Evolutionary conservation across 768 basidiomycete species (phyloP).

Genomic region (Trametes punicea): DNA sequence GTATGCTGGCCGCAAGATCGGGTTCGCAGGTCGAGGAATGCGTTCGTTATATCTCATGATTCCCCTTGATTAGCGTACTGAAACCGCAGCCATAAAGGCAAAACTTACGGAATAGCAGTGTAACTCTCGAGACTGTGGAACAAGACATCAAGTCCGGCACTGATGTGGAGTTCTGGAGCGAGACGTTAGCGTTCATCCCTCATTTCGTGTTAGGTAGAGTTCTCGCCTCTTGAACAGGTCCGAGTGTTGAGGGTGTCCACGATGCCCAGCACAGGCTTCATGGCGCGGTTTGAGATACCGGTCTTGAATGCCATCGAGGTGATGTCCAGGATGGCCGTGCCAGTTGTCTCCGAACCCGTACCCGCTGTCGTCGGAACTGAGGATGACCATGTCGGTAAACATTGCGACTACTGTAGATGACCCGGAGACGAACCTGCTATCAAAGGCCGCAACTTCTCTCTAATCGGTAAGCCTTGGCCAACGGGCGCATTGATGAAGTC

Average conservation of each 20-base stretch:
- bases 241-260: slow-evolving; percentile 89
- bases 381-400: neutral
- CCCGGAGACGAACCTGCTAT: slow-evolving; percentile 58
- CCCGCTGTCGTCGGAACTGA: slow-evolving; percentile 76
- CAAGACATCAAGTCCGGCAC: slow-evolving; percentile 90
- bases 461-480: slow-evolving; percentile 86
- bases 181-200: neutral
- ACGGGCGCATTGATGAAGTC: slow-evolving; percentile 98
- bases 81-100: neutral
- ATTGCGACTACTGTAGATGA: neutral
- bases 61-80: slow-evolving; percentile 18
- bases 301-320: slow-evolving; percentile 94
- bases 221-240: slow-evolving; percentile 58
- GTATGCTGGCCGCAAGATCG: slow-evolving; percentile 87
- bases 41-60: slow-evolving; percentile 78
- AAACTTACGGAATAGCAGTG: slow-evolving; percentile 82
- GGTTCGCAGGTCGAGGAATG: slow-evolving; percentile 84
- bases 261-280: slow-evolving; percentile 83
- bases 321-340: slow-evolving; percentile 91
- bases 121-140: slow-evolving; percentile 96
- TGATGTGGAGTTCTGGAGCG: slow-evolving; percentile 74
- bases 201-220: neutral
- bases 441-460: slow-evolving; percentile 69
- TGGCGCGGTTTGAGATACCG: slow-evolving; percentile 87
- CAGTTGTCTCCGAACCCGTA: slow-evolving; percentile 93